Percentiles rank a stretch among this genome's conserved stretches.
These are phyloP conservation scores for Aspergillus carlsbadensis DNA, from an alignment of 495 filamentous ascomycete species.

Conservation along the genomic window DNA sequence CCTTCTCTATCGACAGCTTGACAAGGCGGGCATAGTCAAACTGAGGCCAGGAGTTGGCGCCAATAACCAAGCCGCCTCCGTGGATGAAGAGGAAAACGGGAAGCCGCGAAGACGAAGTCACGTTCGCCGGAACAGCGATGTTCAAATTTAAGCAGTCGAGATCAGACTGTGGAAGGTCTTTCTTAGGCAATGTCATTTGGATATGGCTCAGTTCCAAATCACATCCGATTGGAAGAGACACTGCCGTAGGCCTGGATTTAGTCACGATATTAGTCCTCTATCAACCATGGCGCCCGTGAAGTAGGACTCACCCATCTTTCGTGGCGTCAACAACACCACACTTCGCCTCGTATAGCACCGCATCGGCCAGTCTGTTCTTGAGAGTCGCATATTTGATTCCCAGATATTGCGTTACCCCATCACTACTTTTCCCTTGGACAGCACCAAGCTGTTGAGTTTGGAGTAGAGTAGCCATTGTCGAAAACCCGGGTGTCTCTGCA, in stretches of 20 bases:
- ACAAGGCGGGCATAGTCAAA: conserved; percentile 38
- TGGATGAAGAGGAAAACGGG: conserved; percentile 50
- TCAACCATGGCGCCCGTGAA: neutral
- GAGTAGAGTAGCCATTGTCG: conserved; percentile 16
- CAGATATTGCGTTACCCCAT: conserved; percentile 30
- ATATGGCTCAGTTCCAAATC: conserved; percentile 27
- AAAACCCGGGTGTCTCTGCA: neutral
- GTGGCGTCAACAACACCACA: conserved; percentile 28
- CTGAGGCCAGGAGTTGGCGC: conserved; percentile 42
- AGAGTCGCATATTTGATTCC: conserved; percentile 38
- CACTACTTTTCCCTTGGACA: conserved; percentile 22
- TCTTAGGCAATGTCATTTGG: conserved; percentile 30
- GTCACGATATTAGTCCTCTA: neutral
- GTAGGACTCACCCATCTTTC: conserved; percentile 26
- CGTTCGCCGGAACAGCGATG: conserved; percentile 36
- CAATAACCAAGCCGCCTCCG: conserved; percentile 41
- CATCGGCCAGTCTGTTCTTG: conserved; percentile 29
- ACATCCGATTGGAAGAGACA: conserved; percentile 25
- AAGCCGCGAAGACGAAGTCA: conserved; percentile 28
- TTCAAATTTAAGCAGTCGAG: conserved; percentile 46
- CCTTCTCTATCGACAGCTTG: conserved; percentile 38
- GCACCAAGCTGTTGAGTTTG: conserved; percentile 21
- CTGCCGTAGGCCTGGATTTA: conserved; percentile 22
- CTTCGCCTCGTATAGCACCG: conserved; percentile 25
- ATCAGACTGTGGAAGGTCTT: conserved; percentile 29